Evolutionary conservation across 805 yeast species (phyloP), one percentile per base, ranked within the genome.

Genomic region (Pichia nakasei): DNA sequence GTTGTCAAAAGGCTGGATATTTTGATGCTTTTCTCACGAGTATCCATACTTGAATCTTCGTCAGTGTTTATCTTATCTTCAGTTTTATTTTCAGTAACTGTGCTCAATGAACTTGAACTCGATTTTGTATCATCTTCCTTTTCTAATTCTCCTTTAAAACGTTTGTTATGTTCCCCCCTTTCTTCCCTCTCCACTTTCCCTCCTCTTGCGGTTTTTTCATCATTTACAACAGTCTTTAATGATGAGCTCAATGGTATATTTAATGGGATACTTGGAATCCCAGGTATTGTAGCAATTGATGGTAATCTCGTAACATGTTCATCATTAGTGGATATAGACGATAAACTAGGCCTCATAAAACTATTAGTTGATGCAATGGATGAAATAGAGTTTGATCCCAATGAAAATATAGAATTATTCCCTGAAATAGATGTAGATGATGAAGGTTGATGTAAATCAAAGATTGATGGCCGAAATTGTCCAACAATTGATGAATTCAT

Each of bases 401-500:
- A 36, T 24, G 60, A 55, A 41, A 56, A 58, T n/a, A 57, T 53
- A 5, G 61, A 57, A 39, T 46, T 49, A 5, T 57, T 53, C 5
- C 55, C 53, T 4, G 62, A 56, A 8, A 49, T 42, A 2, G 59
- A 54, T 11, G 58, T 55, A 18, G 53, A 44, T n/a, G 52, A 43
- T 12, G 59, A 53, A 20, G 45, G 26, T 18, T 39, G 32, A 37
- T 46, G 48, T 9, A 48, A 17, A 40, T 50, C 47, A 33, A 46
- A 48, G 9, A 46, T 44, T n/a, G 52, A 48, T 19, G 53, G 52
- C 13, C 52, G 38, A 6, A 48, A 24, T 26, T 48, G 49, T 7
- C 38, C 22, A 6, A 29, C 26, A 15, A 18, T 21, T 12, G 38
- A 20, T 15, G 39, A 21, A 22, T 20, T 26, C 19, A 36, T 22